Base-by-base conservation (phyloP, 2,329 filamentous ascomycete species). In the Epichloe sylvatica region DNA sequence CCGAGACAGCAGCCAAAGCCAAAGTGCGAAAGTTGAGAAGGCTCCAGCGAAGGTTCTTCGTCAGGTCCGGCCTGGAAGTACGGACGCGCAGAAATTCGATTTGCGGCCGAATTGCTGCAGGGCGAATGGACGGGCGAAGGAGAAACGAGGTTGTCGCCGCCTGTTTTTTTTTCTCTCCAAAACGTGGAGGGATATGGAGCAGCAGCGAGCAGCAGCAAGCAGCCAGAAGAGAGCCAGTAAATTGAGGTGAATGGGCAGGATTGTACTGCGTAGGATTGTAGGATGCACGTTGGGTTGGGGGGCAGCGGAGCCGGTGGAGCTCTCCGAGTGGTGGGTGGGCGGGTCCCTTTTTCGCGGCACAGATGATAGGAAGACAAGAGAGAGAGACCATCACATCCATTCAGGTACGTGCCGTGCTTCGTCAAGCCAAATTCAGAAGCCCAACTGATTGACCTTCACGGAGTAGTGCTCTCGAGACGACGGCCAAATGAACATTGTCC, bases 301-400 rank as follows among this genome's bases (percentile, higher is more conserved):
- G 19, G 40, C 45, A 51, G 36, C 47, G 51, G 47, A 43, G 45
- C 45, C 40, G 43, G 49, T 41, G 51, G 53, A 53, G 49, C 53
- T 51, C 44, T 42, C 37, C 46, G 49, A 54, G 49, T 53, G 53
- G 37, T 15, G 21, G 11, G 19, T 11, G 25, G 21, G 15, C 6
- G 21, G 23, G 34, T 36, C 25, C 41, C 36, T 45, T 33, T 36
- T 30, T 39, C 8, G 21, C n/a, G 21, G 33, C 15, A 17, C 34
- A 35, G 25, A 17, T 17, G 40, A n/a, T n/a, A n/a, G 37, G 33
- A 48, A 36, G 39, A 30, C 25, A 30, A n/a, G 25, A 30, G 9
- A 30, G 25, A 19, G 17, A 19, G 17, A 19, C 17, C 1, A 19
- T 19, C 17, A 19, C 17, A 19, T 19, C 17, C 1, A 19, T 19